Conservation (phyloP, 2,329 filamentous ascomycete genomes). For the Stachybotrys chlorohalonatus region DNA sequence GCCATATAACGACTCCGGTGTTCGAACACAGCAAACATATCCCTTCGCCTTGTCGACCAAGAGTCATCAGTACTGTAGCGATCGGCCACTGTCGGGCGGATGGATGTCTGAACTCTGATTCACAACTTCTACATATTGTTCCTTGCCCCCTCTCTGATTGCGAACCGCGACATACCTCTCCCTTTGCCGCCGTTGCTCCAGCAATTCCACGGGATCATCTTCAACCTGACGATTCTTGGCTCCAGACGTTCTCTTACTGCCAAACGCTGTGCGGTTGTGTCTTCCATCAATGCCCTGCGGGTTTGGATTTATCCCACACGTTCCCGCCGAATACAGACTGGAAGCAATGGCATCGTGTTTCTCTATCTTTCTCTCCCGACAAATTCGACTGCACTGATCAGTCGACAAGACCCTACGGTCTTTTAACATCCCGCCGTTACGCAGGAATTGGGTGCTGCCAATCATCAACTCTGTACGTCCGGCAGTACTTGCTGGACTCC, state of each 20-base stretch:
- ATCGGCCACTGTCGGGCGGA: neutral
- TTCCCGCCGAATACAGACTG: neutral
- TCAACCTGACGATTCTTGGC: neutral
- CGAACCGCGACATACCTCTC: neutral
- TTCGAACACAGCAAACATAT: too few relatives aligned
- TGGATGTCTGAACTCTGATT: neutral
- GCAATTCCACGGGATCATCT: neutral
- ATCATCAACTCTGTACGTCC: neutral
- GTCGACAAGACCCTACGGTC: neutral
- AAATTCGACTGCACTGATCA: neutral
- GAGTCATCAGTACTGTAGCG: neutral
- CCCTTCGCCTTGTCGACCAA: neutral
- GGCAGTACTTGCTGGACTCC: neutral
- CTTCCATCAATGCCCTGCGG: neutral
- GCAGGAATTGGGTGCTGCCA: neutral
- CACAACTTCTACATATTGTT: neutral
- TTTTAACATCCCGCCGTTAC: neutral
- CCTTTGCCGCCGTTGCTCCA: neutral
- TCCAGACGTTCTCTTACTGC: neutral
- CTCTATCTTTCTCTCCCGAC: slow-evolving; percentile 2
- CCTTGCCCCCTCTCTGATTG: neutral
- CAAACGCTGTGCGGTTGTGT: neutral
- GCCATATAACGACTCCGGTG: too few relatives aligned
- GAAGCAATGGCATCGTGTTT: neutral
- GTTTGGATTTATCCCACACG: neutral